These are phyloP conservation scores for Osmanthus fragrans DNA, from an alignment of 257 asterid species.

Conservation along the genomic window DNA sequence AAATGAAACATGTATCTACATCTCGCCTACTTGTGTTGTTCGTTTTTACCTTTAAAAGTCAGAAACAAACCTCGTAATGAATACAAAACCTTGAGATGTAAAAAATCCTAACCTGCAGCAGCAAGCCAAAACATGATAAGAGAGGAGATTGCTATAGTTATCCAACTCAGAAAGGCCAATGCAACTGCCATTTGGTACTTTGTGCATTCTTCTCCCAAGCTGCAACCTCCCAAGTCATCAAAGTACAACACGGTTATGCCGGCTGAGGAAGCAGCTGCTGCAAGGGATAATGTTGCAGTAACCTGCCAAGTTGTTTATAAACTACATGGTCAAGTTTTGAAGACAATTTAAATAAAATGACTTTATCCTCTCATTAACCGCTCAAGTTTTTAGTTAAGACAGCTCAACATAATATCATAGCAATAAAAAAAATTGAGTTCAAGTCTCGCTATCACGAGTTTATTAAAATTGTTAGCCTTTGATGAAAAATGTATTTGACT, in stretches of 20 bases:
- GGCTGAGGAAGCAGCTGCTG: constrained; percentile 59
- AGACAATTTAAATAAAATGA: not conserved
- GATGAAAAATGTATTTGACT: too few species aligned
- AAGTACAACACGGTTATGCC: constrained; percentile 50
- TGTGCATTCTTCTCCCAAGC: constrained; percentile 48
- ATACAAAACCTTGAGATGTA: not conserved
- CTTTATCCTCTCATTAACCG: not conserved
- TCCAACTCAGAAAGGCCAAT: constrained; percentile 56
- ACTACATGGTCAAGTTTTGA: not conserved
- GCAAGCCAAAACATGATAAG: constrained; percentile 54
- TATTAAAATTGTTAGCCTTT: too few species aligned
- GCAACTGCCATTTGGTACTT: constrained; percentile 49
- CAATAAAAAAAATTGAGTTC: not conserved
- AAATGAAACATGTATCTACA: not conserved
- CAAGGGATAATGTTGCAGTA: constrained; percentile 50
- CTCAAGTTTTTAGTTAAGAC: not conserved
- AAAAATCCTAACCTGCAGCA: constrained; percentile 43
- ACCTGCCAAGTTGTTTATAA: constrained; percentile 35
- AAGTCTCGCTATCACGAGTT: not conserved
- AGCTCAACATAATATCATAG: not conserved
- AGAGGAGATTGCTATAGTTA: constrained; percentile 39
- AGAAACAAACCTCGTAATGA: not conserved
- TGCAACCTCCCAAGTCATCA: constrained; percentile 46
- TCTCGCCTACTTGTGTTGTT: not conserved
- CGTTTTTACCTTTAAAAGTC: not conserved